Base-by-base conservation (phyloP, 306 rosid genomes). In the Datisca glomerata region DNA sequence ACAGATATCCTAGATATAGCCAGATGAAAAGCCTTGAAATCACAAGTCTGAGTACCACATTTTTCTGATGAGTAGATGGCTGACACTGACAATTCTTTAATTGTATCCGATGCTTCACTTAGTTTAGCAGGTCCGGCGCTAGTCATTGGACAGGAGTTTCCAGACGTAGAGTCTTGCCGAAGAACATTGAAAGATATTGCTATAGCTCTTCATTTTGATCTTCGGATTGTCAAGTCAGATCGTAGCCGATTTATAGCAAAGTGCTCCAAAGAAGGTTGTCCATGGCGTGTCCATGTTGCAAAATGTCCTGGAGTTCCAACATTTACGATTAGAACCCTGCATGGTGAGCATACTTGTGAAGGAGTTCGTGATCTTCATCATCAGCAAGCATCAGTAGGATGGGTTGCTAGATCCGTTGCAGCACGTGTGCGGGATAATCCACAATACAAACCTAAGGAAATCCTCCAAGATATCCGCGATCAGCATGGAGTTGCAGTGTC, bases 381-480 rank as follows among this genome's bases (percentile, higher is more conserved):
- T 47, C 97, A 89, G 72, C 97, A 89, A 59, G 97, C 97, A 36
- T 89, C 97, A n/a, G 97, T 89, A 10, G 95, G 95, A 47, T 89
- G 97, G 97, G 97, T 89, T 69, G 97, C 97, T 62, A 72, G 97
- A 66, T 89, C 95, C 41, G 97, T 89, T n/a, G 93, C 81, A 52
- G 70, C 93, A 43, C 86, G 93, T 41, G 65, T 89, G 56, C 73
- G 95, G 67, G 95, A 89, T 66, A 89, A 89, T 65, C 97, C 97
- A 7, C 95, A 74, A 45, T 77, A 74, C 72, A 89, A 89, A 52
- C 97, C 97, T 33, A 83, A 89, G 58, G 97, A 89, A 66, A 89
- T 89, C 53, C 60, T 89, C 42, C 86, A 85, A 58, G 95, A 89
- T 74, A 89, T 89, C 47, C 93, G 93, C 6, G 97, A 80, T 61